Percentiles rank a stretch among this genome's conserved stretches.
These are phyloP conservation scores for Candida verbasci DNA, from an alignment of 805 yeast species.

Conservation along the genomic window DNA sequence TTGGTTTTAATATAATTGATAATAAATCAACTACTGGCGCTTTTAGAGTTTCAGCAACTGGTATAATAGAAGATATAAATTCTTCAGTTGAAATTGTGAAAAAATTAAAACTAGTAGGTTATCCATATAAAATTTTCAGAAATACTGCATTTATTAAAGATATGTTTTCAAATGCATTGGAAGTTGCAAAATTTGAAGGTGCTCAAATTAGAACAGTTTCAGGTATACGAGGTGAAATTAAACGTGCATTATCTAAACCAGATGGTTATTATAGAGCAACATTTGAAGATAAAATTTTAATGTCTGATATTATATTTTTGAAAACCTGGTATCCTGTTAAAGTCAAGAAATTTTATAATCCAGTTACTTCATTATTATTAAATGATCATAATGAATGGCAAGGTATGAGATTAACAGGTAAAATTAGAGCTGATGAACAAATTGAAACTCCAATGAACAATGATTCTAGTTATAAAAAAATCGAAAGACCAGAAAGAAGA, in stretches of 20 bases:
- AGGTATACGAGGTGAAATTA: conserved; percentile 96
- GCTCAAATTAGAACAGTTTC: conserved; percentile 95
- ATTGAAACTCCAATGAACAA: conserved; percentile 56
- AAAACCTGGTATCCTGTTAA: conserved; percentile 97
- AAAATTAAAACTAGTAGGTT: conserved; percentile 90
- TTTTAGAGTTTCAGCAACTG: conserved; percentile 95
- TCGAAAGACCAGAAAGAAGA: conserved; percentile 78
- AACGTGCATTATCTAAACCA: conserved; percentile 88
- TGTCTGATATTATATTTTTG: conserved; percentile 85
- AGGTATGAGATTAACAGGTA: conserved; percentile 95
- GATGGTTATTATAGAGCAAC: conserved; percentile 96
- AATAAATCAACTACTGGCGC: conserved; percentile 80
- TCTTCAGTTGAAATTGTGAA: conserved; percentile 89
- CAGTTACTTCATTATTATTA: conserved; percentile 85
- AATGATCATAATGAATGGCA: conserved; percentile 81
- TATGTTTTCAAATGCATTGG: conserved; percentile 89
- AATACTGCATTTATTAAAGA: conserved; percentile 97
- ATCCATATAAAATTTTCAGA: conserved; percentile 88
- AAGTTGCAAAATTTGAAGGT: conserved; percentile 97
- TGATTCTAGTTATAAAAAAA: conserved; percentile 55
- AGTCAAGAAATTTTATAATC: conserved; percentile 88
- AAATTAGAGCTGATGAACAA: conserved; percentile 73
- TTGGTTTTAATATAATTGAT: conserved; percentile 89
- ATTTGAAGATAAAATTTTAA: conserved; percentile 88
- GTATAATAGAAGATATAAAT: conserved; percentile 91